Evolutionary conservation across 805 yeast genomes (phyloP), one percentile per base, ranked within the genome.

Genomic region (Kazachstania bromeliacearum): DNA sequence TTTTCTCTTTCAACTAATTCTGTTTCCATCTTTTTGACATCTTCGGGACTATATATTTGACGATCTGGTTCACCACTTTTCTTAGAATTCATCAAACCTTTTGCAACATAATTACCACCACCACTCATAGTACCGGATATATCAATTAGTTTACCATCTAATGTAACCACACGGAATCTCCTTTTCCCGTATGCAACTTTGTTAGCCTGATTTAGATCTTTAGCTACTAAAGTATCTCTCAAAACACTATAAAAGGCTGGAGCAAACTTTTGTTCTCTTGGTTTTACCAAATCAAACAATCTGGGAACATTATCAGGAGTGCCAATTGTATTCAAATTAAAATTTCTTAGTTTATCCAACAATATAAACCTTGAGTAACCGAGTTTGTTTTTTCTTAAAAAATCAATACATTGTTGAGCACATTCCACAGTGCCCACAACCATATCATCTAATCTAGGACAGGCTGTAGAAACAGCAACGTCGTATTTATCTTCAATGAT

Each of bases 91-190:
- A 92, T 85, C 2, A 81, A 79, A 5, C 97, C 98, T 34, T 71
- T 71, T 13, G 72, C 68, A 7, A 69, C 71, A 27, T 71, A 65
- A 37, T 68, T 71, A 36, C 97, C 98, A 61, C 99, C 99, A 49
- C 99, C 99, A 32, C 94, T 77, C 79, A 94, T 78, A 1, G 96
- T 84, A 59, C 99, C 99, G 2, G 95, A 82, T 12, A 79, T 76
- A 50, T 88, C 96, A 38, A 92, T 89, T 16, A 92, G 64, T 48
- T 85, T 81, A 17, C 99, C 99, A 56, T 84, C 94, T 7, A 87
- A 57, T 0, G 97, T 87, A 0, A 94, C 97, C 17, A 89, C 97
- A 48, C 94, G 72, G 70, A 75, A 83, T 48, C 97, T 67, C 46
- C 67, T 75, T 13, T 68, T 65, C 1, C 94, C 92, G 62, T 80